Conservation (phyloP, 768 basidiomycete species). For the Lyophyllum shimeji region DNA sequence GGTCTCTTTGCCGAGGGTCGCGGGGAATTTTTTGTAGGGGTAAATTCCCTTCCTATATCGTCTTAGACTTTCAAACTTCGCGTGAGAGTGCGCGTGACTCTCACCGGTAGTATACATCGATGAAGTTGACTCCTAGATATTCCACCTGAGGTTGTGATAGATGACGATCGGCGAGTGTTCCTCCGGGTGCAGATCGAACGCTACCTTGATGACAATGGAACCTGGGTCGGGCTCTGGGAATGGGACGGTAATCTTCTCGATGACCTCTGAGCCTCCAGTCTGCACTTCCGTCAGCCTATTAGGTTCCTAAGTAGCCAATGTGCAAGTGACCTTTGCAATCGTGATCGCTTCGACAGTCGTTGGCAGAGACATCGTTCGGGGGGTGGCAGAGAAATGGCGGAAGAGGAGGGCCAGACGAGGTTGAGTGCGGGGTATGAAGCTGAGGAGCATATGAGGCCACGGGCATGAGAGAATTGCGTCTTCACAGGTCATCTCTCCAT, state of each 20-base stretch:
- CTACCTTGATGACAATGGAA: constrained; percentile 55
- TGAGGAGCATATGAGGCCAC: constrained; percentile 3
- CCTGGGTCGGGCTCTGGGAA: constrained; percentile 63
- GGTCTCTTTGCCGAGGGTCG: constrained; percentile 74
- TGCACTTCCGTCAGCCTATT: not conserved
- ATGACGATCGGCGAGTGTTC: not conserved
- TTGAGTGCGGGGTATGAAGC: constrained; percentile 8
- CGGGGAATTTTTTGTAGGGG: constrained; percentile 54
- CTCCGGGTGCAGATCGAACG: not conserved
- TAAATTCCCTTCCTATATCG: constrained; percentile 65
- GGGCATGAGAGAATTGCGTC: constrained; percentile 7
- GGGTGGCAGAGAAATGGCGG: constrained; percentile 28
- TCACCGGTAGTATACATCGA: constrained; percentile 80
- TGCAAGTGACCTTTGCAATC: constrained; percentile 48
- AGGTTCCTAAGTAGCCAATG: not conserved
- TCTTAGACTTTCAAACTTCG: not conserved
- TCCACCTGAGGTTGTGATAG: constrained; percentile 46
- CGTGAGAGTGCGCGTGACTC: not conserved
- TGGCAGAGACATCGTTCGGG: constrained; percentile 52
- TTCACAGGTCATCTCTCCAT: constrained; percentile 1
- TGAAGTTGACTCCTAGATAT: constrained; percentile 85
- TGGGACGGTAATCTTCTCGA: constrained; percentile 65
- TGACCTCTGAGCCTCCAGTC: constrained; percentile 76
- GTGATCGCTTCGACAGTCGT: constrained; percentile 68
- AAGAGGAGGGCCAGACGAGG: constrained; percentile 15